Evolutionary conservation across 306 rosid species (phyloP).

Genomic region (Prunus padus): DNA sequence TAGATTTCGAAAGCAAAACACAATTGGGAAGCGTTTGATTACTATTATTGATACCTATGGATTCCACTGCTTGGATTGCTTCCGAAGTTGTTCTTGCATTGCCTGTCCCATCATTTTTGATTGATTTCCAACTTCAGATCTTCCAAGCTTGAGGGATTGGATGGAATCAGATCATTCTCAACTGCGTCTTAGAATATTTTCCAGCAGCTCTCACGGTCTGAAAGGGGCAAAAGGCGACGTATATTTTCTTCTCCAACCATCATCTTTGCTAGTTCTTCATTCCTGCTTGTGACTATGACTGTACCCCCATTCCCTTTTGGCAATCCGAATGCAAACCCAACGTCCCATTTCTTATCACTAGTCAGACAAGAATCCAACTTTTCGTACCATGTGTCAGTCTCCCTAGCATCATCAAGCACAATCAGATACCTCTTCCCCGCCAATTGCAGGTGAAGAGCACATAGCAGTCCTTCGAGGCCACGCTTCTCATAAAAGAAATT

Average conservation of each 20-base stretch:
- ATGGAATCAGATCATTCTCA: neutral
- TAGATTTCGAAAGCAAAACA: too few relatives aligned
- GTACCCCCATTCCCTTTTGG: conserved; percentile 29
- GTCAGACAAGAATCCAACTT: neutral
- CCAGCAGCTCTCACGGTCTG: conserved; percentile 19
- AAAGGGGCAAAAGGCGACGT: conserved; percentile 13
- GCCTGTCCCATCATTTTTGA: conserved; percentile 13
- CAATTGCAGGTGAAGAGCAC: conserved; percentile 19
- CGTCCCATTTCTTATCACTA: conserved; percentile 1
- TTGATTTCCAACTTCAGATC: conserved; percentile 3
- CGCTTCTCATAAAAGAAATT: neutral
- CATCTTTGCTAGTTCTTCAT: neutral
- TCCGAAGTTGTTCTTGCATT: neutral
- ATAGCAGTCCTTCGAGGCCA: conserved; percentile 7
- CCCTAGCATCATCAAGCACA: conserved; percentile 31
- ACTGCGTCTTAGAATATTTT: conserved; percentile 13
- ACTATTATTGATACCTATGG: too few relatives aligned
- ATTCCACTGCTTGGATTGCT: neutral
- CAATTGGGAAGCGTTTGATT: too few relatives aligned
- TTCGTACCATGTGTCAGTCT: neutral
- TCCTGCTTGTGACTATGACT: conserved; percentile 27
- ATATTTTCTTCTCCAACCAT: conserved; percentile 25
- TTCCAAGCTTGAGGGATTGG: neutral
- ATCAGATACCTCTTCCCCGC: conserved; percentile 22
- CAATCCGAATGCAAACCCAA: conserved; percentile 5